Evolutionary conservation across 148 eudicot species (phyloP), one percentile per base, ranked within the genome.

Genomic region (Polygonum maritimum): DNA sequence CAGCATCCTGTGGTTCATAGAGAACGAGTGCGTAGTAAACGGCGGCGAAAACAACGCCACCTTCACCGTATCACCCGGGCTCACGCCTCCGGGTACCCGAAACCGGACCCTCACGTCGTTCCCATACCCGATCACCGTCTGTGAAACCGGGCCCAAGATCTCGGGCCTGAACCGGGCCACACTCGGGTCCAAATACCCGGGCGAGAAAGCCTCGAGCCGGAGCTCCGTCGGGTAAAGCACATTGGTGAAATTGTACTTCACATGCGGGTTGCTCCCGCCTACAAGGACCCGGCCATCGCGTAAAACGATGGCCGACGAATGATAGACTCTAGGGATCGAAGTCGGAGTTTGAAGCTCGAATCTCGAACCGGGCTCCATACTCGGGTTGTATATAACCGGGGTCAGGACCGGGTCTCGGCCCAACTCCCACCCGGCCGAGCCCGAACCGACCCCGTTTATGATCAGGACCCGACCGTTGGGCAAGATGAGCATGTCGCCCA

Each of bases 241-340:
- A 18, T 73, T 82, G 0, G 85, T 83, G 82, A 92, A 94, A 41
- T 88, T 89, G 79, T 94, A 94, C 5, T 54, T 16, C 14, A 22
- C 36, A 69, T 92, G 91, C 5, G 98, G 98, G 74, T 94, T 94
- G 76, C 97, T 91, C 48, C 98, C 97, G 26, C 98, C 97, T 22
- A 94, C 93, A 57, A 94, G 35, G 1, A 94, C 78, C 35, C 93
- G 79, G 69, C 95, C 98, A 77, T 91, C 96, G 36, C 90, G 82
- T 44, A 88, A 71, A 22, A 94, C 70, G 0, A 82, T 79, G 3
- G 97, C 98, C 0, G 92, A 26, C 5, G 98, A 94, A 69, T 94
- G 98, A 74, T 92, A 92, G 90, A 94, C 73, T 8, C 97, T 79
- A 0, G 97, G 88, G 0, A 80, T 88, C 15, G 12, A 26, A 0